Percentiles rank a stretch among this genome's conserved stretches.
These are phyloP conservation scores for Rhododendron griersonianum DNA, from an alignment of 148 eudicot species.

Conservation along the genomic window DNA sequence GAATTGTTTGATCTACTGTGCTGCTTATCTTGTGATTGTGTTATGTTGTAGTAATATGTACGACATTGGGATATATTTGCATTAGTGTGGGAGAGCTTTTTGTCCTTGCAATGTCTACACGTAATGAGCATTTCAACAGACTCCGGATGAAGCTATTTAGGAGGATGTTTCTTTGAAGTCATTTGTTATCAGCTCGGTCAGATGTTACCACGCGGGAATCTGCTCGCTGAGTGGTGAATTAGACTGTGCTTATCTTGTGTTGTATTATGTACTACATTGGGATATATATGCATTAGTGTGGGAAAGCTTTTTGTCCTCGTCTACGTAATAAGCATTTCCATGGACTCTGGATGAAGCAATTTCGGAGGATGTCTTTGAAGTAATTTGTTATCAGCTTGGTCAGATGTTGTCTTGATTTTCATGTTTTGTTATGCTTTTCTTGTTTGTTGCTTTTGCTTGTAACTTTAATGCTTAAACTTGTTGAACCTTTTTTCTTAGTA, in stretches of 20 bases:
- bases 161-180: not conserved
- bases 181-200: not conserved
- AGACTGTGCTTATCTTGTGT: not conserved
- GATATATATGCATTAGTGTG: not conserved
- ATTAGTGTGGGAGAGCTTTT: not conserved
- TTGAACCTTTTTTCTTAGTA: not conserved
- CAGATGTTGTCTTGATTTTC: not conserved
- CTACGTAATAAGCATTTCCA: not conserved
- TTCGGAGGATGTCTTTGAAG: not conserved
- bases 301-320: not conserved
- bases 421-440: not conserved
- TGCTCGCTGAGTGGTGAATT: not conserved
- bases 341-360: not conserved
- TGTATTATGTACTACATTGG: not conserved
- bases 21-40: not conserved
- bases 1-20: not conserved
- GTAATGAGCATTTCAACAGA: not conserved
- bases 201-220: not conserved
- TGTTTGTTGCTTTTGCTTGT: not conserved
- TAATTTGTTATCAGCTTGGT: not conserved
- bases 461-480: not conserved
- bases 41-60: not conserved
- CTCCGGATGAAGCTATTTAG: not conserved
- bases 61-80: not conserved
- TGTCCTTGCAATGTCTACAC: not conserved